Conservation (phyloP, 257 asterid genomes). For the Solanum sejunctum region DNA sequence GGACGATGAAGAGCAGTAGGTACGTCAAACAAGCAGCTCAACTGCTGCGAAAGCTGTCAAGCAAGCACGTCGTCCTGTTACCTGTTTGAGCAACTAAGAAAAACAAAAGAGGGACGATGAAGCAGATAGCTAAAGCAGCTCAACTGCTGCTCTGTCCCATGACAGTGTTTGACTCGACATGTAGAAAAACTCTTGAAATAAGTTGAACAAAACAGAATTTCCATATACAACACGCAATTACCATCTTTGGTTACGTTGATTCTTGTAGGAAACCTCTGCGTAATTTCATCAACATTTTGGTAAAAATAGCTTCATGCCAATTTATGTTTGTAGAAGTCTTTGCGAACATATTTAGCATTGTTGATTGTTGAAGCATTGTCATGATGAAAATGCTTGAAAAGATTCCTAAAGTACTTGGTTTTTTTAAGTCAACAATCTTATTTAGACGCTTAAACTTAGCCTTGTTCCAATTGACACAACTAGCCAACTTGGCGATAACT, state of each 20-base stretch:
- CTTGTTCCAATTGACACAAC: not conserved
- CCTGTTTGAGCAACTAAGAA: no score
- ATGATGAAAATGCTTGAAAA: not conserved
- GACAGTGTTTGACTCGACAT: no score
- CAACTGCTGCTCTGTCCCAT: no score
- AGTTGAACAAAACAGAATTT: not conserved
- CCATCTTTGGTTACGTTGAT: not conserved
- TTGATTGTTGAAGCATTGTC: not conserved
- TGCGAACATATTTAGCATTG: not conserved
- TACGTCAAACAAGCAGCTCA: no score
- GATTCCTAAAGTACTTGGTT: not conserved
- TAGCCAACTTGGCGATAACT: not conserved
- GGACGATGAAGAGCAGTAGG: no score
- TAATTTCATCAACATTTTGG: not conserved
- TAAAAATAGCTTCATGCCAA: not conserved
- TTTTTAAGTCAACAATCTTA: accelerated
- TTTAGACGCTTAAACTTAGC: not conserved
- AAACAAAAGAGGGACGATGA: no score
- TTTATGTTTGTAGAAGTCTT: not conserved
- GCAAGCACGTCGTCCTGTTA: no score
- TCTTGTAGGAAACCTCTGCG: not conserved
- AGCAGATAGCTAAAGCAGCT: no score
- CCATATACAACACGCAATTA: not conserved
- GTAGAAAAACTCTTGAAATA: no score
- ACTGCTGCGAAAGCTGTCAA: no score